phyloP scores from a whole-genome alignment of 2,329 filamentous ascomycete species.

The Colletotrichum gloeosporioides region DNA sequence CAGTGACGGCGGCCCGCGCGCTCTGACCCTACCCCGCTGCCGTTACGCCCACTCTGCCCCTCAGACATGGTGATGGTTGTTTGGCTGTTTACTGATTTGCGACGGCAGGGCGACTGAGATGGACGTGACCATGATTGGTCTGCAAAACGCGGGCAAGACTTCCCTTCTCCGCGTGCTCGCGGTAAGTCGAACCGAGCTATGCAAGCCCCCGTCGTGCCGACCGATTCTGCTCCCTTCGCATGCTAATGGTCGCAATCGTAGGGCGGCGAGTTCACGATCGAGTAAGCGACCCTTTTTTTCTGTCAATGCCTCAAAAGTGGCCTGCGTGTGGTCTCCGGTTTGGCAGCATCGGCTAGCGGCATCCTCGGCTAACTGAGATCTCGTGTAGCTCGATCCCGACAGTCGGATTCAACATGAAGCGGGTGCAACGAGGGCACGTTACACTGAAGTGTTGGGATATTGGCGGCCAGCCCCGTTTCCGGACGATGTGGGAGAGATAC shows the following conservation, averaged over 20 bases:
- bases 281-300: slow-evolving; percentile 69
- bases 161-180: slow-evolving; percentile 91
- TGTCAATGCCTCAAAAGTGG: background rate
- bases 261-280: slow-evolving; percentile 98
- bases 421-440: slow-evolving; percentile 96
- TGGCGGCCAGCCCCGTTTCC: slow-evolving; percentile 94
- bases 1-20: slow-evolving; percentile 6
- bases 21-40: slow-evolving; percentile 13
- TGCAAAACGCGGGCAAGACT: slow-evolving; percentile 98
- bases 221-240: slow-evolving; percentile 17
- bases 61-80: background rate
- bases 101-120: slow-evolving; percentile 91
- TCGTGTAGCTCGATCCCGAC: slow-evolving; percentile 89
- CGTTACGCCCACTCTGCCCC: slow-evolving; percentile 1
- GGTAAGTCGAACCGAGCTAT: slow-evolving; percentile 63
- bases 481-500: slow-evolving; percentile 99
- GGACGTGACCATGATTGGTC: slow-evolving; percentile 98
- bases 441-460: slow-evolving; percentile 99
- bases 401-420: slow-evolving; percentile 99
- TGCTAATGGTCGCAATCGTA: slow-evolving; percentile 49
- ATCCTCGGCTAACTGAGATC: slow-evolving; percentile 27
- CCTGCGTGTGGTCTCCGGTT: background rate
- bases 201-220: slow-evolving; percentile 21
- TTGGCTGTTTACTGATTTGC: slow-evolving; percentile 25
- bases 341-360: slow-evolving; percentile 1